Evolutionary conservation across 2,329 filamentous ascomycete species (phyloP).

Genomic region (Xylaria hypoxylon): DNA sequence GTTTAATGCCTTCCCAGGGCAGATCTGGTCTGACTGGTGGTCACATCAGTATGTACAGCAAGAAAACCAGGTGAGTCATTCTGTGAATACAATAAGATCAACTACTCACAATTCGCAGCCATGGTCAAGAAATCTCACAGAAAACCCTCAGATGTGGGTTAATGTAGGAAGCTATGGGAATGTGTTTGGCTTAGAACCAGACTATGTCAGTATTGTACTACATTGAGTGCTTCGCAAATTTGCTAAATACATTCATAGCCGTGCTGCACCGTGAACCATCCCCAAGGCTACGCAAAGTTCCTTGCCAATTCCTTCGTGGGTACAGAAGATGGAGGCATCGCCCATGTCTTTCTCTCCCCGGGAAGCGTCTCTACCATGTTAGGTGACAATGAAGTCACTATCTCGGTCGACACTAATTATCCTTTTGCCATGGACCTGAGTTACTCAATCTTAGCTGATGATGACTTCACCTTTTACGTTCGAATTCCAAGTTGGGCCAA

Average conservation of each 20-base stretch:
- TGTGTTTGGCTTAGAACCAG: constrained; percentile 64
- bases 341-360: constrained; percentile 64
- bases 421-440: constrained; percentile 52
- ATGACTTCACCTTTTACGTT: constrained; percentile 50
- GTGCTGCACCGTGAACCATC: constrained; percentile 69
- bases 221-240: neutral
- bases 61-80: constrained; percentile 59
- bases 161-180: constrained; percentile 58
- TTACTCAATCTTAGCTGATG: constrained; percentile 49
- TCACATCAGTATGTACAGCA: constrained; percentile 66
- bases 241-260: constrained; percentile 46
- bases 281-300: constrained; percentile 67
- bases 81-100: neutral
- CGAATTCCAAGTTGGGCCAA: constrained; percentile 51
- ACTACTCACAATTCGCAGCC: constrained; percentile 49
- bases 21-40: constrained; percentile 65
- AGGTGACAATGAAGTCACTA: constrained; percentile 53
- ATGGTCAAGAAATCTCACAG: constrained; percentile 57
- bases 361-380: constrained; percentile 56
- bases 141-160: constrained; percentile 53
- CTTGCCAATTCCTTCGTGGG: constrained; percentile 61
- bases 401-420: constrained; percentile 62
- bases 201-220: constrained; percentile 52
- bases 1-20: constrained; percentile 65
- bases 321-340: constrained; percentile 59